Evolutionary conservation across 2,329 filamentous ascomycete genomes (phyloP), one percentile per base, ranked within the genome.

Genomic region (Fusarium albosuccineum): DNA sequence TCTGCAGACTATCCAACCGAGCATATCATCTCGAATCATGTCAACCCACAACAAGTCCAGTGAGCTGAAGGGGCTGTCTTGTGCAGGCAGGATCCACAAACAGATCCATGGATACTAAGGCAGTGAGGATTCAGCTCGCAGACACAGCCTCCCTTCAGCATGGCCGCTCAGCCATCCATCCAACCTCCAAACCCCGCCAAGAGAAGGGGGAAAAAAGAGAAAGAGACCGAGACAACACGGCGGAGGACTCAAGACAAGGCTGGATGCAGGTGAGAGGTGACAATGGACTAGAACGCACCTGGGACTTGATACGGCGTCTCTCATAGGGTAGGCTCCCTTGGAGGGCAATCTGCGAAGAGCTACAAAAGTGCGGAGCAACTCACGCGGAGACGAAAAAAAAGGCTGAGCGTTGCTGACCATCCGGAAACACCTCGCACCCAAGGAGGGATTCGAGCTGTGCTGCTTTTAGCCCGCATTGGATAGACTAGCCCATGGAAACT

Each of bases 91-190:
- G 30, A 10, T 33, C 30, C 30, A 33, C 30, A 33, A 33, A 33
- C 30, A 29, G 26, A 17, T 22, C 6, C 33, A 16, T 27, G 33
- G 11, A 10, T 36, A 5, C 33, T 11, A 36, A 36, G 9, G 10
- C 33, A 49, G 48, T 29, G 36, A 62, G 26, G 33, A 42, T 39
- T 33, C 36, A 53, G 26, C 37, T 57, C 11, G 42, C 51, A 66
- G 37, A 48, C 62, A 66, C 62, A 66, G 63, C 63, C 63, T 63
- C 60, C 39, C 33, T 45, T 34, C 14, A 63, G 37, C 16, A 40
- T 39, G 33, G 30, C 17, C 33, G 33, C 45, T 34, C 42, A 62
- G 39, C 17, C 17, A 13, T 30, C 40, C 39, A 33, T 17, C 58
- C 39, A 34, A 27, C 33, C 52, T 50, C n/a, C 39, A 34, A 17